Base-by-base conservation (phyloP, 352 stramenopile species). In the Phytophthora pisi region DNA sequence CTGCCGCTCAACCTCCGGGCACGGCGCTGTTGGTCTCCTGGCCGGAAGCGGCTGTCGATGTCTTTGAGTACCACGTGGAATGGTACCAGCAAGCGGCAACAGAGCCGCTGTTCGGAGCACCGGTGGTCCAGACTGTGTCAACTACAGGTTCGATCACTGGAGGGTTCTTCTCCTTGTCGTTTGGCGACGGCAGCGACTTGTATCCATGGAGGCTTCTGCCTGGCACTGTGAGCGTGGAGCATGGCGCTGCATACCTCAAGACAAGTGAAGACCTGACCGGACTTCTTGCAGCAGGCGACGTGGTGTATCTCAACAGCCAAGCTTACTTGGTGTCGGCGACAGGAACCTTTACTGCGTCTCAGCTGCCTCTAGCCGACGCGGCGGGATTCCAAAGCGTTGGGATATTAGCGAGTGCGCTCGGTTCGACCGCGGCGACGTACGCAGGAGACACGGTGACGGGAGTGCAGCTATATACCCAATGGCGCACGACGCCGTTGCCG, bases 191-290 rank as follows among this genome's bases (percentile, higher is more conserved):
- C 5, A 71, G 68, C 18, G 60, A 71, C 1, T 38, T 68, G 18
- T 81, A 81, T 62, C 62, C 78, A 8, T 82, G 73, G 36, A 69
- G 68, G 16, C 47, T 64, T 28, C 66, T 96, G 5, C 86, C 86
- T 2, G 88, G 86, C 9, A 77, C 74, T 0, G 65, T 89, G 4
- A 75, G 73, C 50, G 84, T 86, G 23, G 80, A 93, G 0, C 57
- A 91, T 7, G 71, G 79, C 5, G 71, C 86, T 23, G 36, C 67
- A 1, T 93, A 80, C 34, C 52, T 98, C 8, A 82, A 87, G n/a
- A 98, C 91, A 1, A 86, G 89, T 9, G 53, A 72, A 2, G 96
- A 98, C 63, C 74, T 98, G 26, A 97, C 94, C 23, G 81, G 89
- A n/a, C 66, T 91, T 26, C 61, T 98, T 11, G 61, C 83, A 13